Conservation (phyloP, 140 eudicot species). For the Bidens hawaiensis region DNA sequence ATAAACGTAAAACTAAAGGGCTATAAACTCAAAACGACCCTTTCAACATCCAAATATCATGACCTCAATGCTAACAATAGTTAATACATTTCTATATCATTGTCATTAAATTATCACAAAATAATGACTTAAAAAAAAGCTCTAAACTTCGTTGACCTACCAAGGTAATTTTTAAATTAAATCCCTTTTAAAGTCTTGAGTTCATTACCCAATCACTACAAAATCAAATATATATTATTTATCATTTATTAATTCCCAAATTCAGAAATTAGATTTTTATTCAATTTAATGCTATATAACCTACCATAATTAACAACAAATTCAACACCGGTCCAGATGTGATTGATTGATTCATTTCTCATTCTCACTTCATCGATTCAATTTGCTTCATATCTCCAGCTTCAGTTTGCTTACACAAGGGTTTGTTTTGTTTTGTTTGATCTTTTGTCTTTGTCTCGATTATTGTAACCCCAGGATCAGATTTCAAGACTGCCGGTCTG, state of each 20-base stretch:
- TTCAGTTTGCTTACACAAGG: constrained; percentile 14
- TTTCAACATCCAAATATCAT: not conserved
- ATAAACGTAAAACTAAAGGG: not conserved
- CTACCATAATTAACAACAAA: constrained; percentile 36
- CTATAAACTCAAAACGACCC: not conserved
- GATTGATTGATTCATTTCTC: no score
- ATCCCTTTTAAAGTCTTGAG: constrained; percentile 19
- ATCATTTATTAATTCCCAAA: constrained; percentile 15
- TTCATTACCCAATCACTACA: constrained; percentile 29
- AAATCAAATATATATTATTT: constrained; percentile 1
- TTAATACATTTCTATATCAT: not conserved
- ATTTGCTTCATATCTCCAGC: constrained; percentile 30
- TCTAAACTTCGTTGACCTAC: constrained; percentile 27
- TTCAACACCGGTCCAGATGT: constrained; percentile 49
- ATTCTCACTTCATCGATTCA: constrained; percentile 17
- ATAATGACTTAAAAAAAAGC: constrained; percentile 2
- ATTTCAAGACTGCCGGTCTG: constrained; percentile 33
- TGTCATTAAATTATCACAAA: not conserved
- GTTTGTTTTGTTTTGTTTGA: constrained; percentile 19
- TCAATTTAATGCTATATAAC: constrained; percentile 25
- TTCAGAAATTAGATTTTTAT: constrained; percentile 9
- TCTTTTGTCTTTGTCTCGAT: constrained; percentile 13
- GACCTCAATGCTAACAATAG: not conserved
- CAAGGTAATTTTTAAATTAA: not conserved
- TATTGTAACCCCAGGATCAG: constrained; percentile 35